Evolutionary conservation across 371 early-diverging fungal genomes (phyloP).

Genomic region (Actinomortierella ambigua): DNA sequence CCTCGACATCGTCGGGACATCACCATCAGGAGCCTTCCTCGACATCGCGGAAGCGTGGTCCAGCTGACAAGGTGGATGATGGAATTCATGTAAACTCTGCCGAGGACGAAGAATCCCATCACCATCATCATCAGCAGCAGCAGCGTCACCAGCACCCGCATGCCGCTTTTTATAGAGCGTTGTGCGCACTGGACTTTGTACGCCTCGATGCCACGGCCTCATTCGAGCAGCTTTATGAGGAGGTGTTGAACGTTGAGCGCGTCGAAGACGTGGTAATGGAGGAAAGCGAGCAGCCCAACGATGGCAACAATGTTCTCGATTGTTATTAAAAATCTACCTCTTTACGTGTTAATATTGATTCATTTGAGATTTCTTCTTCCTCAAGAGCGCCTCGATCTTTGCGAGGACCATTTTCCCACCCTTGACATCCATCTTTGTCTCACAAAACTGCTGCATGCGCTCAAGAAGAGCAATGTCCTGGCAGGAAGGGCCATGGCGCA

Average conservation of each 20-base stretch:
- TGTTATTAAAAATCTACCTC: slow-evolving; percentile 36
- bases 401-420: slow-evolving; percentile 17
- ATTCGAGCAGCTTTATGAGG: slow-evolving; percentile 47
- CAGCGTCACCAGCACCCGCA: slow-evolving; percentile 21
- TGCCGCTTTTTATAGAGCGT: slow-evolving; percentile 28
- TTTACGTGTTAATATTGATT: no score
- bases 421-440: slow-evolving; percentile 15
- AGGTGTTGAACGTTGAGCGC: slow-evolving; percentile 45
- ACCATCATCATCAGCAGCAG: background rate
- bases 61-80: no score
- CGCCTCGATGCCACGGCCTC: slow-evolving; percentile 46
- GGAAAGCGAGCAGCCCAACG: slow-evolving; percentile 37
- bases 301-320: slow-evolving; percentile 44
- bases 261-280: slow-evolving; percentile 45
- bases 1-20: no score
- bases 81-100: no score
- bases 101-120: background rate
- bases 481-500: slow-evolving; percentile 28
- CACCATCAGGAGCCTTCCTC: no score
- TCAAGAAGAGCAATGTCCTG: slow-evolving; percentile 20
- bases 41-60: no score
- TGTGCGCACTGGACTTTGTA: slow-evolving; percentile 37
- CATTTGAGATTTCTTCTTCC: slow-evolving; percentile 7
- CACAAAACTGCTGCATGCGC: slow-evolving; percentile 29
- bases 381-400: slow-evolving; percentile 28